Conservation (phyloP, 2,329 filamentous ascomycete species). For the Phaeomoniella chlamydospora region DNA sequence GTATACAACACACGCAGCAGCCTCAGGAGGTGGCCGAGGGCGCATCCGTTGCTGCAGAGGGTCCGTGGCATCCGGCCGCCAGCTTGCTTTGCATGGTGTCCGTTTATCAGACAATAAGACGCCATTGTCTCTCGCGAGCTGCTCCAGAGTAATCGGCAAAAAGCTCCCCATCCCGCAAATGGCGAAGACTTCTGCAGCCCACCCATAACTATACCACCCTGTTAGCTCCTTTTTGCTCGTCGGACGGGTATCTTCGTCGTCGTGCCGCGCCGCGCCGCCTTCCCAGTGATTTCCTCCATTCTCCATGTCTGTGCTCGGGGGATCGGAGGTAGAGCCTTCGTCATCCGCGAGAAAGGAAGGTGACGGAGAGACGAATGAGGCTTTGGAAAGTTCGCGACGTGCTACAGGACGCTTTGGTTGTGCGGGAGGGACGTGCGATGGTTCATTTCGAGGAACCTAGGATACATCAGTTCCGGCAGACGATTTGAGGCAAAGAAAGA, state of each 20-base stretch:
- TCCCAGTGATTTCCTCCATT: slow-evolving; percentile 16
- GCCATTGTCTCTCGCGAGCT: slow-evolving; percentile 81
- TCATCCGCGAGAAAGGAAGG: slow-evolving; percentile 57
- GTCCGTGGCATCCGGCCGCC: slow-evolving; percentile 22
- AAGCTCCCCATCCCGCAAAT: slow-evolving; percentile 85
- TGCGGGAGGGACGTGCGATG: background rate
- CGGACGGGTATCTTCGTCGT: slow-evolving; percentile 73
- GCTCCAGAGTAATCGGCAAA: slow-evolving; percentile 88
- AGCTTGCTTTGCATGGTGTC: slow-evolving; percentile 57
- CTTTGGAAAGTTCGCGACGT: slow-evolving; percentile 30
- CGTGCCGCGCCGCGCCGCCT: slow-evolving; percentile 40
- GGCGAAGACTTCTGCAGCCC: slow-evolving; percentile 91
- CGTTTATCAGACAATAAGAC: slow-evolving; percentile 65
- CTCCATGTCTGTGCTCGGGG: slow-evolving; percentile 19
- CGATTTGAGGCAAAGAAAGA: too few species aligned
- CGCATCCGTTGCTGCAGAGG: slow-evolving; percentile 6
- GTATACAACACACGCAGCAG: slow-evolving; percentile 54
- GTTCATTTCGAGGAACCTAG: slow-evolving; percentile 12
- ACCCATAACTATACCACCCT: slow-evolving; percentile 94
- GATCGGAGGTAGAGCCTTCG: slow-evolving; percentile 38
- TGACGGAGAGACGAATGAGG: slow-evolving; percentile 40
- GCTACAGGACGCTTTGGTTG: background rate
- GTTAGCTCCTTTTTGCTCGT: slow-evolving; percentile 77
- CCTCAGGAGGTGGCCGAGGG: slow-evolving; percentile 5
- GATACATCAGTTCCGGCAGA: background rate